Evolutionary conservation across 148 eudicot species (phyloP).

Genomic region (Amaranthus hypochondriacus): DNA sequence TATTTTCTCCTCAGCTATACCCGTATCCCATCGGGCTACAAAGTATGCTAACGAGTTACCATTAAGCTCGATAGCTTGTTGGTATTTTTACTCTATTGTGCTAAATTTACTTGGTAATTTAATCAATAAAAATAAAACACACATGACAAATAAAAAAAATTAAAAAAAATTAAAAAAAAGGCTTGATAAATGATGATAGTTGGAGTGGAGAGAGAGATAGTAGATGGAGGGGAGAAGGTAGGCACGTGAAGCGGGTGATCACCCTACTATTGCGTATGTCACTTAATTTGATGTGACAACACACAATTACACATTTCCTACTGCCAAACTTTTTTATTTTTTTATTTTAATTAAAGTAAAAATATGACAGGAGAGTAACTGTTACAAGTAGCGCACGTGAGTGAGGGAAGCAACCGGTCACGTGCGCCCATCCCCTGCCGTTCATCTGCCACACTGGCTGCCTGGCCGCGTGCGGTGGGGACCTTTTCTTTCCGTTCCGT

Average conservation of each 20-base stretch:
- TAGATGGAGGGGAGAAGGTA: background rate
- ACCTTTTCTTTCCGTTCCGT: slow-evolving; percentile 13
- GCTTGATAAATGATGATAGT: background rate
- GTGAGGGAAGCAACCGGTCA: slow-evolving; percentile 44
- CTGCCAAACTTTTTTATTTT: background rate
- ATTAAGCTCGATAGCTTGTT: no score
- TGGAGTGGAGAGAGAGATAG: background rate
- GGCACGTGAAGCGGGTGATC: slow-evolving; percentile 26
- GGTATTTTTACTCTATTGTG: no score
- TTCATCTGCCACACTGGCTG: slow-evolving; percentile 43
- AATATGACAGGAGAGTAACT: background rate
- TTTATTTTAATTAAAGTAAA: background rate
- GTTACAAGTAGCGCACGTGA: slow-evolving; percentile 39
- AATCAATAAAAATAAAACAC: no score
- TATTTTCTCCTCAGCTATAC: no score
- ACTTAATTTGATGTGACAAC: slow-evolving; percentile 20
- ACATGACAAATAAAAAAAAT: no score
- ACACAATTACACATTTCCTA: background rate
- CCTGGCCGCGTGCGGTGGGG: slow-evolving; percentile 69
- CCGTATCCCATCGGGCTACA: no score
- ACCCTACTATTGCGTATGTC: slow-evolving; percentile 16
- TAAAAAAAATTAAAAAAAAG: no score
- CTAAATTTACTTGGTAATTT: no score
- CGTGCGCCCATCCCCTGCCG: slow-evolving; percentile 90
- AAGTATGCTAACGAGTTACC: no score